Conservation (phyloP, 139 green algal genomes). For the Bryopsis sp. region DNA sequence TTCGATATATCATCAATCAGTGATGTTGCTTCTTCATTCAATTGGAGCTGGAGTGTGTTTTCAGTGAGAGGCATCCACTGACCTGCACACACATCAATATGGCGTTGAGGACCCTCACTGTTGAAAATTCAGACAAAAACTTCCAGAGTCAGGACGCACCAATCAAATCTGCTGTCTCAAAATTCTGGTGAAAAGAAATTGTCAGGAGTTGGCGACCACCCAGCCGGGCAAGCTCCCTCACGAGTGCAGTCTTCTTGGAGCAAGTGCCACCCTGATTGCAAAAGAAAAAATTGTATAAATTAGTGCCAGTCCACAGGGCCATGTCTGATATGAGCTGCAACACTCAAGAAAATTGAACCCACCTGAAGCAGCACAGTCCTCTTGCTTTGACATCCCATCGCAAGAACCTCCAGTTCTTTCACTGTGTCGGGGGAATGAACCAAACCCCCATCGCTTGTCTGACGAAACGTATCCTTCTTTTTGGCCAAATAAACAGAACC, state of each 20-base stretch:
- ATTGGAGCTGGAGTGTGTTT: neutral
- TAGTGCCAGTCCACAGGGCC: no score
- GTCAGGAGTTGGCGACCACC: neutral
- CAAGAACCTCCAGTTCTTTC: constrained; percentile 25
- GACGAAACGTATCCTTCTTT: constrained; percentile 8
- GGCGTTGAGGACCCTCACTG: no score
- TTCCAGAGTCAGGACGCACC: no score
- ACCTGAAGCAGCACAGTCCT: constrained; percentile 26
- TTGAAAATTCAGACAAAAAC: no score
- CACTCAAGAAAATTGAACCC: no score
- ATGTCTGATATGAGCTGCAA: no score
- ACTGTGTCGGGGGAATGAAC: constrained; percentile 23
- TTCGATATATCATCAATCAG: no score
- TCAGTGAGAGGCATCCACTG: neutral
- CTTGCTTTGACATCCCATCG: constrained; percentile 20
- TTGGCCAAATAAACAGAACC: constrained; percentile 24
- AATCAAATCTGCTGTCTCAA: neutral
- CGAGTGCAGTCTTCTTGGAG: constrained; percentile 25
- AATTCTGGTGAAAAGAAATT: neutral
- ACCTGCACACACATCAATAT: no score
- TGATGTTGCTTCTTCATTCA: neutral
- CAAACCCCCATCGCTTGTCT: neutral
- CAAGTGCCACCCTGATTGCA: constrained; percentile 29
- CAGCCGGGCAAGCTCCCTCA: constrained; percentile 27
- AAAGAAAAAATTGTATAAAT: no score